phyloP scores from a whole-genome alignment of 306 rosid species.

The Quercus alba region DNA sequence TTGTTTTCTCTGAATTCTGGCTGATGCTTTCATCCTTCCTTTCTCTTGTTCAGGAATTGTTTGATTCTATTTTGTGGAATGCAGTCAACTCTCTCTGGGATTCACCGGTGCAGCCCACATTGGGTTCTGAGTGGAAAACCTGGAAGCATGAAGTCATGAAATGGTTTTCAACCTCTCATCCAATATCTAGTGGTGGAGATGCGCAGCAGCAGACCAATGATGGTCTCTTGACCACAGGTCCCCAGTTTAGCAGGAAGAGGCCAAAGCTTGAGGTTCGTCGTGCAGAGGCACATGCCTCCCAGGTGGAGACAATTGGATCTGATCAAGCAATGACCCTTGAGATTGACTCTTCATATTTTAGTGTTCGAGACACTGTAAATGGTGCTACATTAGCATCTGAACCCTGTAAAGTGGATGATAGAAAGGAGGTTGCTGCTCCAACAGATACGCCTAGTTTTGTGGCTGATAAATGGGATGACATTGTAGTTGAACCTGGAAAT shows the following conservation, averaged over 20 bases:
- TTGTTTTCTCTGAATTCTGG: slow-evolving; percentile 11
- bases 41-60: slow-evolving; percentile 68
- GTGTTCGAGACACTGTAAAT: slow-evolving; percentile 43
- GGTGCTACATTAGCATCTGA: slow-evolving; percentile 41
- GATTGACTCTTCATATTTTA: slow-evolving; percentile 65
- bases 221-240: slow-evolving; percentile 48
- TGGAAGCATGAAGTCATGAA: slow-evolving; percentile 95
- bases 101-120: slow-evolving; percentile 48
- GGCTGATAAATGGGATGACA: slow-evolving; percentile 58
- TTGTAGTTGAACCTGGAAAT: slow-evolving; percentile 52
- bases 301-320: slow-evolving; percentile 49
- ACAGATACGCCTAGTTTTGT: slow-evolving; percentile 37
- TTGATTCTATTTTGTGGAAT: slow-evolving; percentile 77
- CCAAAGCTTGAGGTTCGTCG: slow-evolving; percentile 99
- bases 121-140: slow-evolving; percentile 95
- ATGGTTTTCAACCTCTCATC: slow-evolving; percentile 69
- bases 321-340: slow-evolving; percentile 56
- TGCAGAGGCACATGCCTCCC: slow-evolving; percentile 78
- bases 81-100: slow-evolving; percentile 66
- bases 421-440: slow-evolving; percentile 36
- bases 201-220: slow-evolving; percentile 47
- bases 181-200: slow-evolving; percentile 43
- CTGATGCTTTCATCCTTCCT: slow-evolving; percentile 24
- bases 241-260: slow-evolving; percentile 78
- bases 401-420: slow-evolving; percentile 44